Conservation (phyloP, 2,329 filamentous ascomycete species). For the Colletotrichum acutatum region DNA sequence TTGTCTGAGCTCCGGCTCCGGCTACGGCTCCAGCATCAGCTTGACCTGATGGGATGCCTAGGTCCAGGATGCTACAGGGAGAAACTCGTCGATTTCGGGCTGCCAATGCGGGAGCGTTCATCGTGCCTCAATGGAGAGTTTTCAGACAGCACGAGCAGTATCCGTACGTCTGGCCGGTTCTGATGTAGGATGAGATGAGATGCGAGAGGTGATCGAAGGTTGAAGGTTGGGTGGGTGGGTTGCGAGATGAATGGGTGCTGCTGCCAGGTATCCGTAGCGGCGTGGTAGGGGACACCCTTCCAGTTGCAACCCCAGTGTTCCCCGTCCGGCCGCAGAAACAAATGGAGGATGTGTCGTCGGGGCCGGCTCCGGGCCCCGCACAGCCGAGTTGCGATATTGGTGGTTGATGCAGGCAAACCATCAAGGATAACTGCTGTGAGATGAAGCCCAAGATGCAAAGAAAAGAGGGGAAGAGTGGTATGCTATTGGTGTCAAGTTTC, state of each 20-base stretch:
- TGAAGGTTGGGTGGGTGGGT: background rate
- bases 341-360: background rate
- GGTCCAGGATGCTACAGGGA: constrained; percentile 11
- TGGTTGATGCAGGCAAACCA: background rate
- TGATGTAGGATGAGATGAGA: background rate
- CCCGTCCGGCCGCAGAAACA: background rate
- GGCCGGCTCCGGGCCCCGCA: constrained; percentile 1
- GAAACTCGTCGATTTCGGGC: constrained; percentile 14
- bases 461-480: background rate
- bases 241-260: constrained; percentile 7
- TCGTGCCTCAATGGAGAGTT: constrained; percentile 5
- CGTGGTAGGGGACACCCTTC: background rate
- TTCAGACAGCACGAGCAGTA: background rate
- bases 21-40: background rate
- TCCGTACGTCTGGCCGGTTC: background rate
- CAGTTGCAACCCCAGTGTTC: background rate
- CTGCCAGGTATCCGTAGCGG: background rate
- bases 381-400: background rate
- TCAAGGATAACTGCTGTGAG: background rate
- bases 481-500: constrained; percentile 18
- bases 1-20: background rate
- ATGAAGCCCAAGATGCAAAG: background rate
- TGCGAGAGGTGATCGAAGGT: background rate
- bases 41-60: background rate
- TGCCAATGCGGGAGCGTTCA: constrained; percentile 10